Conservation (phyloP, 1,284 basidiomycete genomes). For the Malassezia sympodialis region DNA sequence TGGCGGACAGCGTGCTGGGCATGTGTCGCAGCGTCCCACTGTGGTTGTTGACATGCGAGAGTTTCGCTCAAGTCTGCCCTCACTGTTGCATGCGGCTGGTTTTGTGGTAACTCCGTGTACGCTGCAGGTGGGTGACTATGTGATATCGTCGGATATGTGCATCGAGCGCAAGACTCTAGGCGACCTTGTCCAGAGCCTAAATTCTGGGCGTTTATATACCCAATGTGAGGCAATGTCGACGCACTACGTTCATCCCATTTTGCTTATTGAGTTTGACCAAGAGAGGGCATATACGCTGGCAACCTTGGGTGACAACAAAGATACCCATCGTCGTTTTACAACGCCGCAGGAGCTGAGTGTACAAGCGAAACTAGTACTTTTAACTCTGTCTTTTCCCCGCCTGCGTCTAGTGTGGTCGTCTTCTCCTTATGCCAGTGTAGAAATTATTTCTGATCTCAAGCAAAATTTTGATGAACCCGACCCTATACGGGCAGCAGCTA, state of each 20-base stretch:
- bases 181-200: slow-evolving; percentile 83
- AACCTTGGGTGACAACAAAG: slow-evolving; percentile 13
- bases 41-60: slow-evolving; percentile 95
- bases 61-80: slow-evolving; percentile 84
- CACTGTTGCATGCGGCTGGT: slow-evolving; percentile 71
- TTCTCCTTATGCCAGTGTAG: slow-evolving; percentile 79
- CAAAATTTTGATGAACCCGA: slow-evolving; percentile 73
- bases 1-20: slow-evolving; percentile 61
- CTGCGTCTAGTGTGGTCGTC: slow-evolving; percentile 93
- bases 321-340: slow-evolving; percentile 13
- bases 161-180: slow-evolving; percentile 89
- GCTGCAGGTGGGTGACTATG: slow-evolving; percentile 88
- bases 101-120: slow-evolving; percentile 78
- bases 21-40: slow-evolving; percentile 61
- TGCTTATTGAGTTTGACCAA: slow-evolving; percentile 97
- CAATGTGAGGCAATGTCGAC: slow-evolving; percentile 96
- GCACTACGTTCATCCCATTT: slow-evolving; percentile 83
- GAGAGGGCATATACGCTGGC: slow-evolving; percentile 77
- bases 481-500: slow-evolving; percentile 63
- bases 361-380: slow-evolving; percentile 80
- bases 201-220: slow-evolving; percentile 83
- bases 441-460: slow-evolving; percentile 89
- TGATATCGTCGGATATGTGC: slow-evolving; percentile 86
- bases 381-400: slow-evolving; percentile 78
- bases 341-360: slow-evolving; percentile 51